phyloP scores from a whole-genome alignment of 2,329 filamentous ascomycete genomes.

The Diaporthe ilicicola region DNA sequence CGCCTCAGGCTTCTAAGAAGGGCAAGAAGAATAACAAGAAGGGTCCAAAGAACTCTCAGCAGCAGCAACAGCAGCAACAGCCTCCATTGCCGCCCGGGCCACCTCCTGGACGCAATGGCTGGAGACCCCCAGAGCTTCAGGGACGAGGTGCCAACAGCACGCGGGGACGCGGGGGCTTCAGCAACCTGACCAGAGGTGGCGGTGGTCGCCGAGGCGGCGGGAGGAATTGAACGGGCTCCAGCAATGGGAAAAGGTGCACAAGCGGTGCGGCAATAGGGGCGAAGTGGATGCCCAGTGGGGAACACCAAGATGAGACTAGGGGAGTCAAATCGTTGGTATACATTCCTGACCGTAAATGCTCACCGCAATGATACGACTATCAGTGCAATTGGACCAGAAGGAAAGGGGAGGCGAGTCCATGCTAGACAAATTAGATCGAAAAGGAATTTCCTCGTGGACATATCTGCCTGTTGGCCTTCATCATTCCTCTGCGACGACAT shows the following conservation, averaged over 20 bases:
- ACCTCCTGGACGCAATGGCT: not conserved
- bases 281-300: not conserved
- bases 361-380: not conserved
- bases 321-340: not conserved
- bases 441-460: not conserved
- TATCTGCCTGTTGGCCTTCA: not conserved
- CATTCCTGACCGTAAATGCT: not conserved
- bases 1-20: conserved; percentile 23
- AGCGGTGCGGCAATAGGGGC: not conserved
- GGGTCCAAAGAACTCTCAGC: conserved; percentile 11
- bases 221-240: conserved; percentile 1
- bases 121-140: conserved; percentile 22
- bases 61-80: conserved; percentile 5
- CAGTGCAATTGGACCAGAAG: not conserved
- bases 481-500: not conserved
- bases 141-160: conserved; percentile 2
- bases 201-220: conserved; percentile 16
- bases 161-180: conserved; percentile 30
- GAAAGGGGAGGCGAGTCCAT: no score
- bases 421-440: not conserved
- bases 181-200: conserved; percentile 25
- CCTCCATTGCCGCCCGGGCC: conserved; percentile 20
- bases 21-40: conserved; percentile 23
- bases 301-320: not conserved
- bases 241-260: not conserved